Conservation (phyloP, 192 early-diverging fungal genomes). For the Podila epigama region DNA sequence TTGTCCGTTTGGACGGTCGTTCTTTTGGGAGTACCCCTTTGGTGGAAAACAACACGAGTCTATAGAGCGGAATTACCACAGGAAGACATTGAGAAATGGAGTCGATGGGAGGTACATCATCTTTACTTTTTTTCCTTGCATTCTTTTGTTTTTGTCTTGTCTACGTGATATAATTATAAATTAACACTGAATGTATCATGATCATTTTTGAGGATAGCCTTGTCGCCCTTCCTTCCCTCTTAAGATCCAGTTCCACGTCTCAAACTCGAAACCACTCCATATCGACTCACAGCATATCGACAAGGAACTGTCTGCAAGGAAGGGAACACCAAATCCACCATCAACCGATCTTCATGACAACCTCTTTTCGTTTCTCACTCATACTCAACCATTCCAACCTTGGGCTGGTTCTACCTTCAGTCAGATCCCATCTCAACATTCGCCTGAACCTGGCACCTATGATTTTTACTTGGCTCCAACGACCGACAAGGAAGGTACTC, state of each 20-base stretch:
- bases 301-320: neutral
- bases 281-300: neutral
- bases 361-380: neutral
- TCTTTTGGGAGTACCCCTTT: constrained; percentile 65
- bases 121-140: neutral
- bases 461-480: constrained; percentile 47
- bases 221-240: constrained; percentile 34
- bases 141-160: neutral
- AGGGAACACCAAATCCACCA: neutral
- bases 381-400: neutral
- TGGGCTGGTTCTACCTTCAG: neutral
- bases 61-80: constrained; percentile 73
- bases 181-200: no score
- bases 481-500: neutral
- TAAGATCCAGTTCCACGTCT: constrained; percentile 21
- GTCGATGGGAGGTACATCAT: constrained; percentile 31
- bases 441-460: constrained; percentile 37
- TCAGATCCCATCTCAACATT: constrained; percentile 10
- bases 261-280: neutral
- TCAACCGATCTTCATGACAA: neutral
- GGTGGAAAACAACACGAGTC: constrained; percentile 76
- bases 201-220: neutral
- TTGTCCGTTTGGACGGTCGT: constrained; percentile 57
- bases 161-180: neutral
- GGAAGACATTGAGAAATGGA: constrained; percentile 57